Evolutionary conservation across 139 green algal genomes (phyloP).

Genomic region (Zygnema cylindricum): DNA sequence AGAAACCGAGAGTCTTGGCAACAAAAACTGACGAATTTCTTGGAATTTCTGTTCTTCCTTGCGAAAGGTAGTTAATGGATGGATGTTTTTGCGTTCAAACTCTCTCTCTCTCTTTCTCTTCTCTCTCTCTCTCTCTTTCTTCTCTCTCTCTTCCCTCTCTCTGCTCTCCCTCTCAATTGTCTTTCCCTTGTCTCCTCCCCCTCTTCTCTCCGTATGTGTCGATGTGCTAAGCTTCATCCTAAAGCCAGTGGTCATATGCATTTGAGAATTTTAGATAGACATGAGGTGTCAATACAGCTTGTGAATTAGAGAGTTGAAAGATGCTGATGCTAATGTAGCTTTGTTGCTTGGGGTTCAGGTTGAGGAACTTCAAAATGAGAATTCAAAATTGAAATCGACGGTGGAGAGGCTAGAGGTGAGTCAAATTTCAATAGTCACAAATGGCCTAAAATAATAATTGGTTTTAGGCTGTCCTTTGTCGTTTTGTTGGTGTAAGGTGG

Average conservation of each 20-base stretch:
- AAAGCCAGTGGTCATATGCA: neutral
- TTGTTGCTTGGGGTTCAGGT: neutral
- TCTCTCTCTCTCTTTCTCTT: neutral
- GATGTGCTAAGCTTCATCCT: neutral
- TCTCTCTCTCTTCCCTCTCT: neutral
- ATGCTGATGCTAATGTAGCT: neutral
- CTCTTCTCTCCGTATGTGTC: neutral
- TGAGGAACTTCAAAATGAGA: neutral
- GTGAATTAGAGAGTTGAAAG: too few species aligned
- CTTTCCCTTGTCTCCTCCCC: too few species aligned
- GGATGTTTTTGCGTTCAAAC: neutral
- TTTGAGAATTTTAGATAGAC: too few species aligned
- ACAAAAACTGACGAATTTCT: too few species aligned
- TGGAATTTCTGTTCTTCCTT: neutral
- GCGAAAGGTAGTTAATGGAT: neutral
- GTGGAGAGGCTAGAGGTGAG: neutral
- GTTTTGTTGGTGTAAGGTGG: too few species aligned
- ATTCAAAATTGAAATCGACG: neutral
- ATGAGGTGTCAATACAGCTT: too few species aligned
- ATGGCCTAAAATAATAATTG: too few species aligned
- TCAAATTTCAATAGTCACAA: too few species aligned
- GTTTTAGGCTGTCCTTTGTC: too few species aligned
- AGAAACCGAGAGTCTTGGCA: too few species aligned
- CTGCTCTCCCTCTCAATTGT: too few species aligned
- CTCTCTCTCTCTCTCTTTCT: constrained; percentile 18